phyloP scores from a whole-genome alignment of 164 flowering plant species.

The Pachysandra terminalis region DNA sequence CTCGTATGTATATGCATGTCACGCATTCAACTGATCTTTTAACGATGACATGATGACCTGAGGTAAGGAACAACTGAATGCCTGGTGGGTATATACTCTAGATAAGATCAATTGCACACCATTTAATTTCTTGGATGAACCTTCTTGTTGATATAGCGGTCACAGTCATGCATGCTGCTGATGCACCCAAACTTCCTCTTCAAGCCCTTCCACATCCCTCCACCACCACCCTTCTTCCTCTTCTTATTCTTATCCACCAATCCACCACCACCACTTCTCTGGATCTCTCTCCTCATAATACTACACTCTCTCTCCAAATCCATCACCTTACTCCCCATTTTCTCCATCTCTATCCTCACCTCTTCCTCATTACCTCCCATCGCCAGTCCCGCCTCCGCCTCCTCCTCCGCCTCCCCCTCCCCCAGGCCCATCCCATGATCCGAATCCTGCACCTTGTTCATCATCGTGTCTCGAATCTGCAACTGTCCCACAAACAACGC shows the following conservation, averaged over 20 bases:
- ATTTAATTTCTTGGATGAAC: constrained; percentile 25
- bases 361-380: constrained; percentile 18
- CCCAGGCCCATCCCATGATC: constrained; percentile 19
- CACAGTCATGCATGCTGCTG: constrained; percentile 28
- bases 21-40: too few relatives aligned
- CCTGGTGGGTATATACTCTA: too few relatives aligned
- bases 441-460: constrained; percentile 18
- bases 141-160: constrained; percentile 53
- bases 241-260: constrained; percentile 26
- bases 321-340: constrained; percentile 41
- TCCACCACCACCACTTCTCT: constrained; percentile 16
- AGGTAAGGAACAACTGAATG: too few relatives aligned
- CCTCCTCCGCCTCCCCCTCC: constrained; percentile 14
- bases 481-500: constrained; percentile 60
- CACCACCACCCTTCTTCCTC: too few relatives aligned
- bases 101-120: too few relatives aligned
- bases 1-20: too few relatives aligned
- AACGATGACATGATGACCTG: too few relatives aligned
- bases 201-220: constrained; percentile 57
- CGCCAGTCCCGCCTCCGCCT: constrained; percentile 8
- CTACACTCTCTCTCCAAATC: constrained; percentile 53
- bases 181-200: constrained; percentile 78
- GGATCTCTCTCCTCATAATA: constrained; percentile 47
- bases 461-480: constrained; percentile 43
- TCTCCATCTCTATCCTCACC: constrained; percentile 37